Conservation (phyloP, 192 early-diverging fungal species). For the Entomortierella beljakovae region DNA sequence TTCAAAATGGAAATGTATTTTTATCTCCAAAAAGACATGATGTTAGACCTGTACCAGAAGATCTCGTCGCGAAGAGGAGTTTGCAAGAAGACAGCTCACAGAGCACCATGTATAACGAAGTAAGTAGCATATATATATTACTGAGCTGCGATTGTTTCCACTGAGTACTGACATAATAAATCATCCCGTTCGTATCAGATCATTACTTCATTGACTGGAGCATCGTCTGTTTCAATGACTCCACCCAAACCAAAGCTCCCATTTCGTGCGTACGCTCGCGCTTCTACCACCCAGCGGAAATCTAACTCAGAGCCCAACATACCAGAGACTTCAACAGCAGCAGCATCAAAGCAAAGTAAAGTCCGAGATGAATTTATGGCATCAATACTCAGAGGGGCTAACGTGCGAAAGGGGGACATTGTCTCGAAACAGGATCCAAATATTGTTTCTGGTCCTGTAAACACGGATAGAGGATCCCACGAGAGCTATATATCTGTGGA, state of each 20-base stretch:
- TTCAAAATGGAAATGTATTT: not conserved
- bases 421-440: not conserved
- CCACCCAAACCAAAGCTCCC: not conserved
- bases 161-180: too few relatives aligned
- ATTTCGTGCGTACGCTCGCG: not conserved
- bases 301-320: not conserved
- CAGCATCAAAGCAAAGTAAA: not conserved
- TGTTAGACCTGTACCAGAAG: constrained; percentile 6
- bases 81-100: not conserved
- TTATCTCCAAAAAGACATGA: not conserved
- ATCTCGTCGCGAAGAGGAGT: constrained; percentile 4
- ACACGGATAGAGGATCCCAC: too few relatives aligned
- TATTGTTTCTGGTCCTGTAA: too few relatives aligned
- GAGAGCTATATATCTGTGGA: not conserved
- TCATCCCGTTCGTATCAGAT: too few relatives aligned
- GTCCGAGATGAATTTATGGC: not conserved
- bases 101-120: not conserved
- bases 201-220: not conserved
- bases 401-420: not conserved
- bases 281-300: not conserved
- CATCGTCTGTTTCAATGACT: not conserved
- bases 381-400: not conserved
- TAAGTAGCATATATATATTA: not conserved
- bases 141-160: not conserved
- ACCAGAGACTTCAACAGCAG: not conserved